Evolutionary conservation across 1,139 yeast genomes (phyloP).

Genomic region (Yamadazyma oceani): DNA sequence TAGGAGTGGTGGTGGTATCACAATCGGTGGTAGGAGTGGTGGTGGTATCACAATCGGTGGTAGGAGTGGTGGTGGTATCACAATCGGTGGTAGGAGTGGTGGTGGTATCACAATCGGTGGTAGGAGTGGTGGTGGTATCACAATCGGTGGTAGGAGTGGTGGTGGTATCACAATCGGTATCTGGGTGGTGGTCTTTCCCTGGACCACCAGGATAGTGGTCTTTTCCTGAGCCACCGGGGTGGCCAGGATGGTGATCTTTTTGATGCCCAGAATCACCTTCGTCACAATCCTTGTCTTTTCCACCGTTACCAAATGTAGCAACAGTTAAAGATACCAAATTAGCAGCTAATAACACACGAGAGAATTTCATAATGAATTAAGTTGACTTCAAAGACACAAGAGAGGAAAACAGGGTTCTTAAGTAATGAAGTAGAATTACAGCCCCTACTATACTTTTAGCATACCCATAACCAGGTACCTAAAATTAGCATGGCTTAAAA

Average conservation of each 20-base stretch:
- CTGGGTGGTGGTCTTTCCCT: conserved; percentile 10
- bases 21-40: conserved; percentile 13
- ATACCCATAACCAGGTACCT: too few relatives aligned
- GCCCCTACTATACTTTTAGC: too few relatives aligned
- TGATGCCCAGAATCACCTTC: conserved; percentile 1
- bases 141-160: conserved; percentile 14
- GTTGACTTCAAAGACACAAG: background rate
- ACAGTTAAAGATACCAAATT: conserved; percentile 11
- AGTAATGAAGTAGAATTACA: background rate
- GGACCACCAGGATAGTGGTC: conserved; percentile 1
- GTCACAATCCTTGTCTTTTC: background rate
- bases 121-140: conserved; percentile 21
- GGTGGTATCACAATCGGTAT: conserved; percentile 22
- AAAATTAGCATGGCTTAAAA: too few relatives aligned
- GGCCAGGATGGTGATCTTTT: background rate
- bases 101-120: conserved; percentile 6
- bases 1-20: too few relatives aligned
- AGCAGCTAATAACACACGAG: conserved; percentile 8
- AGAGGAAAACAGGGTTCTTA: conserved; percentile 1
- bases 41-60: conserved; percentile 20
- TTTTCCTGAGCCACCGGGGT: background rate
- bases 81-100: conserved; percentile 6
- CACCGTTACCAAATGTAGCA: conserved; percentile 9
- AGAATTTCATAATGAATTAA: conserved; percentile 13
- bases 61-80: conserved; percentile 4